Base-by-base conservation (phyloP, 495 filamentous ascomycete species). In the Lasiosphaeriaceae sp. region DNA sequence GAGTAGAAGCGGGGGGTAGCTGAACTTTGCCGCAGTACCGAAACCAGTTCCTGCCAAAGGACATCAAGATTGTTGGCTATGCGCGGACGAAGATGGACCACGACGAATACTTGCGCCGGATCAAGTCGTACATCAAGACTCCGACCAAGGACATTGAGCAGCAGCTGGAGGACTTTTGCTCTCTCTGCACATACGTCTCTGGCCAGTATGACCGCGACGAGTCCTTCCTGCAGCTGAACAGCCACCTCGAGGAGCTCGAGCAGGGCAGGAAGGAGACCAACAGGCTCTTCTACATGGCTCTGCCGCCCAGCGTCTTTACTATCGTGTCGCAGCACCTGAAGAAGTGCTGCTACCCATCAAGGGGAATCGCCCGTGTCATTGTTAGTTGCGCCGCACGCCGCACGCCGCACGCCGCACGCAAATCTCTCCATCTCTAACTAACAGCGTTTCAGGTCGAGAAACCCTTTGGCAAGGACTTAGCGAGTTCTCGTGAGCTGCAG, bases 1-100 rank as follows among this genome's bases (percentile, higher is more conserved):
- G 29, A 31, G 26, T 11, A 35, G 47, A 47, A 34, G 16, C 17
- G 20, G 35, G n/a, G 53, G 23, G 12, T 19, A 2, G 20, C 67
- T 73, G 73, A 72, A 61, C 49, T 50, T 24, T 22, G 21, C 50
- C 59, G 54, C 71, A 97, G 93, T 93, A 91, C 76, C 90, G 94
- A 66, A 97, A 98, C 79, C 90, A 96, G 71, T 98, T 97, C 80
- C 88, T 97, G 19, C 94, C 94, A 60, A 96, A 96, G 78, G 90
- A 94, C 72, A 92, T 96, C 75, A 89, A 86, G 71, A 96, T 99
- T 70, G 85, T 99, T 66, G 95, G 95, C 79, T 99, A 99, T 89
- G 95, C 95, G 60, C 86, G 95, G 68, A 99, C 95, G 61, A 96
- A 96, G 79, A 99, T 99, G 95, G 92, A 97, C 77, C 90, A 90